Base-by-base conservation (phyloP, 2,329 filamentous ascomycete genomes). In the Pseudopithomyces chartarum region DNA sequence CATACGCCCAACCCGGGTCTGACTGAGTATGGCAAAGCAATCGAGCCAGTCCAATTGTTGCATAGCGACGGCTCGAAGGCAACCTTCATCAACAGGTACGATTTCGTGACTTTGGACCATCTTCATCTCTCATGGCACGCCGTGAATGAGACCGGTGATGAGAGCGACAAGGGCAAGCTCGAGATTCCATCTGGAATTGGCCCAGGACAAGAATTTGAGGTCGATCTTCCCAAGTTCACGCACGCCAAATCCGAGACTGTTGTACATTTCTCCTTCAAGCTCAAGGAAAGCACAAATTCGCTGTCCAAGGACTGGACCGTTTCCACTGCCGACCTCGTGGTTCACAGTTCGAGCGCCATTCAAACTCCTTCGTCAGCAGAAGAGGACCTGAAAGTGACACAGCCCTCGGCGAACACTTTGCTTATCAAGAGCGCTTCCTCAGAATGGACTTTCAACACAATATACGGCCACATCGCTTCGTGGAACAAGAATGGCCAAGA, bases 391-490 rank as follows among this genome's bases (percentile, higher is more conserved):
- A 76, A 4, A 79, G 54, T 72, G 2, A 56, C 56, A 33, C 51
- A 56, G 10, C 26, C 61, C 7, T 61, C 61, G 3, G 60, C 57
- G n/a, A 68, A 70, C 44, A 38, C 38, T 2, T 40, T 74, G 32
- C 57, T 62, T 6, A 67, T 73, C 40, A 56, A 52, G 2, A 47
- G 54, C 20, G 58, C 59, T 2, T 61, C 61, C 6, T 65, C 80
- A 0, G 59, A 73, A 0, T 89, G 86, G 85, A 57, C 44, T 11
- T 74, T 75, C 81, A 82, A 32, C 65, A 80, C 76, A 1, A 79
- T 82, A 0, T 82, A 87, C 57, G 84, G 50, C 13, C 22, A 54
- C 42, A 78, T 79, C 10, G 67, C 83, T 2, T 73, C 70, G 10
- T 66, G 67, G 40, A 59, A 62, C 20, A 60, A 75, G 50, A 51